These are phyloP conservation scores for Helicostylum pulchrum DNA, from an alignment of 192 early-diverging fungal genomes.

Conservation along the genomic window DNA sequence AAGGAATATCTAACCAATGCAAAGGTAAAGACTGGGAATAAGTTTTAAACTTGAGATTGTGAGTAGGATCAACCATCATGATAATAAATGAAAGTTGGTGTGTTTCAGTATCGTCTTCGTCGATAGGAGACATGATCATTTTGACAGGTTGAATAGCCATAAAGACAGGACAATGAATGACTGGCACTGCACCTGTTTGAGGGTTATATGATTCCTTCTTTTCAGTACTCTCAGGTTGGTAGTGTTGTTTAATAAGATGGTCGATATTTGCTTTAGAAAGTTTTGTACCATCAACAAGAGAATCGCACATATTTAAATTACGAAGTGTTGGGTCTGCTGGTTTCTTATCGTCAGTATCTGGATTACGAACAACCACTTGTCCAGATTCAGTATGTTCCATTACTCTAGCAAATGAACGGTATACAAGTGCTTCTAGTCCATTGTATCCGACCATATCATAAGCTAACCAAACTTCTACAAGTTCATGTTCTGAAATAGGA, in stretches of 20 bases:
- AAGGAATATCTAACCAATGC: constrained; percentile 53
- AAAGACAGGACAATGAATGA: constrained; percentile 55
- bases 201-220: constrained; percentile 21
- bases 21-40: constrained; percentile 53
- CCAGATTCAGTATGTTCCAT: constrained; percentile 62
- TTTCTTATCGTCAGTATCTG: constrained; percentile 27
- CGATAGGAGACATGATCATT: constrained; percentile 37
- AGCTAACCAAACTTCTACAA: constrained; percentile 58
- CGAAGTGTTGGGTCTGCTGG: constrained; percentile 28
- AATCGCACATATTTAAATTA: constrained; percentile 58
- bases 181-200: constrained; percentile 26
- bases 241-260: constrained; percentile 50
- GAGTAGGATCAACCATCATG: constrained; percentile 50
- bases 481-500: constrained; percentile 56
- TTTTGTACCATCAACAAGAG: constrained; percentile 50
- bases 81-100: constrained; percentile 40
- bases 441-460: constrained; percentile 56
- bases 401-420: constrained; percentile 51
- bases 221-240: constrained; percentile 29
- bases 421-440: constrained; percentile 51
- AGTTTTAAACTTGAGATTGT: constrained; percentile 50
- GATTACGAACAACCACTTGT: constrained; percentile 52
- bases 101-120: constrained; percentile 22
- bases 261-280: constrained; percentile 60
- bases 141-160: constrained; percentile 55